Evolutionary conservation across 164 flowering plant species (phyloP), one percentile per base, ranked within the genome.

Genomic region (Dillenia suffruticosa): DNA sequence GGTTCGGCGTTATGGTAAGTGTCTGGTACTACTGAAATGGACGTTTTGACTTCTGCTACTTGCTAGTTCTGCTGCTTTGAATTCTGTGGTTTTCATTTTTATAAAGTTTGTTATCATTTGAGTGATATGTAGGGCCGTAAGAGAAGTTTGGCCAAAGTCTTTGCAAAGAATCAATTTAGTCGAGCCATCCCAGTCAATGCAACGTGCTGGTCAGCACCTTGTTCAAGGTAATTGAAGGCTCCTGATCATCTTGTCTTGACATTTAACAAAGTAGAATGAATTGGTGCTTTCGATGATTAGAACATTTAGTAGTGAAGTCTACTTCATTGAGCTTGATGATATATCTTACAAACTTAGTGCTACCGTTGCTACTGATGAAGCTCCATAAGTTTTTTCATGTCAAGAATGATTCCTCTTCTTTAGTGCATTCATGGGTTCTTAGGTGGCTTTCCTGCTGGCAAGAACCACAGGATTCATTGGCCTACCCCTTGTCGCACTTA

Each of bases 101-200:
- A 45, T 19, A 54, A 49, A 46, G 19, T 47, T 61, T 57, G 24
- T n/a, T 76, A 5, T 32, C 5, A 7, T 32, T 32, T 32, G 40
- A 32, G 40, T 32, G 40, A 32, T 32, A 7, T 6, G 51, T 65
- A 95, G 99, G 99, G 99, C 97, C 50, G 12, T 87, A 65, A 73
- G 82, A 59, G 96, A 95, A 57, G 84, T 92, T 17, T 95, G 99
- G 99, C 99, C 99, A 43, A 69, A 63, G 55, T 76, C 90, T 44
- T 49, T 92, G 64, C 76, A 88, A 71, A 80, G 60, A 61, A 72
- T 92, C 54, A 90, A 92, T 69, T 63, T 90, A 64, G 81, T 95
- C 8, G 99, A 95, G 74, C 99, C 99, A 67, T 95, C 99, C 0
- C 86, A 88, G 57, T 79, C 94, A 14, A 95, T 95, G 99, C 96